Base-by-base conservation (phyloP, 495 filamentous ascomycete genomes). In the Choiromyces venosus region DNA sequence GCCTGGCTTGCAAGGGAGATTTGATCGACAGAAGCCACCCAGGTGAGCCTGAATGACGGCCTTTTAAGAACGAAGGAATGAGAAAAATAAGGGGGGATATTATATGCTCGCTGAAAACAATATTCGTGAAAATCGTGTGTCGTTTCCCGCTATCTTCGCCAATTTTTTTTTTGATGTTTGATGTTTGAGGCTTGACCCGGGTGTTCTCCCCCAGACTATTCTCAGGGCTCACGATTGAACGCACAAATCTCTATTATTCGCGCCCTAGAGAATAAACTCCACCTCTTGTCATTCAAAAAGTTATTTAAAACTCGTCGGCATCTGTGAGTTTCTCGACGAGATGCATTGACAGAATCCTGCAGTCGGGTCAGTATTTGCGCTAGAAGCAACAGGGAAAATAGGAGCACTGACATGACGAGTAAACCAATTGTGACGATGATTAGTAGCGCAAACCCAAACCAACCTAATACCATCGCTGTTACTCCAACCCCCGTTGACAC, bases 361-460 rank as follows among this genome's bases (percentile, higher is more conserved):
- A 29, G 40, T 42, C 72, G 33, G 19, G 68, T 78, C 68, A 79
- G 76, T 64, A 35, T 35, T 25, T 10, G 37, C 4, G 38, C 25
- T 25, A 21, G 14, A 25, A 16, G 1, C 3, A 40, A 33, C 8
- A 4, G 46, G 44, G 67, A 33, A 19, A 52, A 37, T 35, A 42
- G 10, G 16, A 25, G 19, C 35, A 72, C 78, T 40, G 71, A 81
- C 94, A 98, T 98, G 76, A 97, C 91, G 46, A 98, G 85, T 82
- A 98, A 82, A 36, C 94, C 94, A 80, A 97, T 96, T 25, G 94
- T 97, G 38, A 97, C 93, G 42, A 97, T 89, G 70, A 97, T 94
- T 74, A 98, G 85, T 72, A 97, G 80, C 40, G 91, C 91, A 79
- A 98, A 98, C 19, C 93, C 91, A 82, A 98, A 97, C 94, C 94